A percentile compares a stretch with the other conserved stretches of the same genome.
These are phyloP conservation scores for Penicillium sp. DNA, from an alignment of 2,329 filamentous ascomycete species.

Conservation along the genomic window DNA sequence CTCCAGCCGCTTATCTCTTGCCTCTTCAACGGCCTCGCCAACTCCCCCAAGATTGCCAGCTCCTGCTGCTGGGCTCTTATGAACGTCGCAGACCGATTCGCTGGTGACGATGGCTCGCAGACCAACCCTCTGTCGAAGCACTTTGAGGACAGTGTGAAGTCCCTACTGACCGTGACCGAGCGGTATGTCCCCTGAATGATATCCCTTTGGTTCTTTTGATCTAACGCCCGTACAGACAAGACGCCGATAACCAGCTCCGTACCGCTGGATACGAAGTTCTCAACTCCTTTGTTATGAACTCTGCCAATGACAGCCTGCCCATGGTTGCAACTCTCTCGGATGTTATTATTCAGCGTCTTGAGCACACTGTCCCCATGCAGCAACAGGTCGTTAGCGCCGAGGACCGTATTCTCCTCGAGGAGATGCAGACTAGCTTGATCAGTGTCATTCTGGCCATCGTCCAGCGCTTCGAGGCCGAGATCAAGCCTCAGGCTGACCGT, in stretches of 20 bases:
- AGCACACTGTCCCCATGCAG: slow-evolving; percentile 86
- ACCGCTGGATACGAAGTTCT: slow-evolving; percentile 97
- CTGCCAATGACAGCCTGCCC: slow-evolving; percentile 79
- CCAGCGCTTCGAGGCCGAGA: slow-evolving; percentile 84
- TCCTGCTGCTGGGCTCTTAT: slow-evolving; percentile 99
- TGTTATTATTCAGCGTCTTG: slow-evolving; percentile 85
- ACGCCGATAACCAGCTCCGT: slow-evolving; percentile 82
- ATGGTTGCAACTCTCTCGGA: slow-evolving; percentile 80
- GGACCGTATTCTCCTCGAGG: slow-evolving; percentile 91
- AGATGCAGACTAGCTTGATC: slow-evolving; percentile 94
- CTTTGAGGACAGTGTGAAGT: slow-evolving; percentile 88
- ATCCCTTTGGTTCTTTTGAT: not conserved
- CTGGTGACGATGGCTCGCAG: slow-evolving; percentile 75
- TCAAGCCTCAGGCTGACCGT: slow-evolving; percentile 83
- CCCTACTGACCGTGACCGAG: slow-evolving; percentile 81
- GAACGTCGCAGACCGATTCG: slow-evolving; percentile 95
- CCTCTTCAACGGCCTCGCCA: slow-evolving; percentile 84
- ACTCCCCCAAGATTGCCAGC: slow-evolving; percentile 92
- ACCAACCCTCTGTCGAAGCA: slow-evolving; percentile 83
- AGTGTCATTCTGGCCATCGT: slow-evolving; percentile 91
- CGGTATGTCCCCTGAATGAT: slow-evolving; percentile 46
- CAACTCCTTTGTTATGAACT: slow-evolving; percentile 88
- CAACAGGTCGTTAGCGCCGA: slow-evolving; percentile 94
- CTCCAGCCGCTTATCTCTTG: slow-evolving; percentile 82
- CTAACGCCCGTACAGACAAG: slow-evolving; percentile 47